Evolutionary conservation across 345 rosid species (phyloP).

Genomic region (Microcos paniculata): DNA sequence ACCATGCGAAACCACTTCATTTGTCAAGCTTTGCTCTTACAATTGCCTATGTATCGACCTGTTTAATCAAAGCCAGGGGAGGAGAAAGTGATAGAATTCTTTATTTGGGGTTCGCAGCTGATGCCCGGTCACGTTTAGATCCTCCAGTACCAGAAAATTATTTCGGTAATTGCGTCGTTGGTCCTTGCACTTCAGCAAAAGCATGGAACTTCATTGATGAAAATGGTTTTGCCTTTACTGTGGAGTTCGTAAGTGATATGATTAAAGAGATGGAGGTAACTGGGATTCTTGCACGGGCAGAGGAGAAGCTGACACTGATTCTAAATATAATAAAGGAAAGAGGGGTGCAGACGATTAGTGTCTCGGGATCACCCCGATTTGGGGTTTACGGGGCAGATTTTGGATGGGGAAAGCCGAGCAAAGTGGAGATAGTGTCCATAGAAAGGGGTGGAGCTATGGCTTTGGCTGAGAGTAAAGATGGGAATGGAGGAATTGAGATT

Average conservation of each 20-base stretch:
- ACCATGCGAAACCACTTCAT: background rate
- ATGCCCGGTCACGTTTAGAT: constrained; percentile 22
- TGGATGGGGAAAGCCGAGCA: constrained; percentile 46
- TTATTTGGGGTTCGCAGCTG: constrained; percentile 2
- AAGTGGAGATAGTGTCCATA: constrained; percentile 27
- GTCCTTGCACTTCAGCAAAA: background rate
- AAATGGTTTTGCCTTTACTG: constrained; percentile 6
- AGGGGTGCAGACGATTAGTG: background rate
- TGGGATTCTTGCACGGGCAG: background rate
- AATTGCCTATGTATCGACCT: constrained; percentile 28
- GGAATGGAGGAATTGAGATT: constrained; percentile 32
- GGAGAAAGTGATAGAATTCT: background rate
- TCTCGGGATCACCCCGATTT: constrained; percentile 30
- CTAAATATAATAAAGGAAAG: background rate
- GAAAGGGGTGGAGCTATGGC: constrained; percentile 21
- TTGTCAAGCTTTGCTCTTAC: constrained; percentile 6
- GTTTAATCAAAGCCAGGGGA: constrained; percentile 25
- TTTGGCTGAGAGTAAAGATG: constrained; percentile 24
- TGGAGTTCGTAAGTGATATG: background rate
- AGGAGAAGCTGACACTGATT: background rate
- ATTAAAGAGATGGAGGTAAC: background rate
- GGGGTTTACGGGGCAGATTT: constrained; percentile 35
- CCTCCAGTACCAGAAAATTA: constrained; percentile 42
- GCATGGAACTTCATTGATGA: constrained; percentile 8
- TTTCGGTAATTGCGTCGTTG: constrained; percentile 41